Conservation (phyloP, 257 asterid genomes). For the Asclepias syriaca region DNA sequence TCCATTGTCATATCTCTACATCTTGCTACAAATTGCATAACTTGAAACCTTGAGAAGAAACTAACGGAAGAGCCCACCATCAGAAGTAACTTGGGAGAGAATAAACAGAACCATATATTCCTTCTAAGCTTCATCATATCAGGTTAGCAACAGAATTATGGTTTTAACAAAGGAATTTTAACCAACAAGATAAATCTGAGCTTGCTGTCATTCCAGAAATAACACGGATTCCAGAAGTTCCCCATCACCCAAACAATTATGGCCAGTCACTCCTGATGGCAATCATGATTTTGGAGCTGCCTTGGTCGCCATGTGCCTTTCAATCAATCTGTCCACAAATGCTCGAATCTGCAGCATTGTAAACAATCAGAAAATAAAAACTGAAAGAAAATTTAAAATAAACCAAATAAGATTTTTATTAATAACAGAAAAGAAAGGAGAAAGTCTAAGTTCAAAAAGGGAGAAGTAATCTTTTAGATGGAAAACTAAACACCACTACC, state of each 20-base stretch:
- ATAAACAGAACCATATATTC: constrained; percentile 5
- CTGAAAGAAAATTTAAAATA: constrained; percentile 1
- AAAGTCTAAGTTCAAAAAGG: constrained; percentile 2
- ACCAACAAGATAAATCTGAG: background rate
- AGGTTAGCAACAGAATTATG: constrained; percentile 1
- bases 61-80: constrained; percentile 6
- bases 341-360: constrained; percentile 74
- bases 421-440: background rate
- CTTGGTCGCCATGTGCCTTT: constrained; percentile 67
- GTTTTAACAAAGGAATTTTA: background rate
- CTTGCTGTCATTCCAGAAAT: constrained; percentile 6
- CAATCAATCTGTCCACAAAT: constrained; percentile 88
- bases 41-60: constrained; percentile 7
- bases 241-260: constrained; percentile 18
- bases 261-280: constrained; percentile 14
- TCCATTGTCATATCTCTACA: constrained; percentile 7
- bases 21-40: constrained; percentile 9
- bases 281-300: constrained; percentile 51
- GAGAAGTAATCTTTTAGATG: background rate
- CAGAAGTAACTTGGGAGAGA: background rate
- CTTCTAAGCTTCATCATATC: constrained; percentile 8
- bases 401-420: background rate
- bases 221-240: constrained; percentile 11
- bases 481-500: background rate
- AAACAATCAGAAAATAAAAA: constrained; percentile 9